These are phyloP conservation scores for Cryptosporidium canis DNA, from an alignment of 169 alveolate species.

Conservation along the genomic window DNA sequence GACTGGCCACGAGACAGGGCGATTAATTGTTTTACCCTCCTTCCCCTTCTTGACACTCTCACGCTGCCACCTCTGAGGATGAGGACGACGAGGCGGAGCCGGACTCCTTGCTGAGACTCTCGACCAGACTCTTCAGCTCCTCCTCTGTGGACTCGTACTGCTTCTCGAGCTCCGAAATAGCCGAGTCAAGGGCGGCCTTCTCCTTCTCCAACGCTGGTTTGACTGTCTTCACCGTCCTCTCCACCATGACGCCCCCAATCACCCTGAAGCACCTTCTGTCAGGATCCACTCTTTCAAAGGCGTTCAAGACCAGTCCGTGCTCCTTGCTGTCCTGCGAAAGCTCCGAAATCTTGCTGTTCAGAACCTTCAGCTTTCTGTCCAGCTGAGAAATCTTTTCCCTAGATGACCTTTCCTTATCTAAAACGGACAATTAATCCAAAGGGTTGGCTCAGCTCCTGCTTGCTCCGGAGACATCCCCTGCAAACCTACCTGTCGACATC, in stretches of 20 bases:
- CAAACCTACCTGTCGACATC: conserved; percentile 46
- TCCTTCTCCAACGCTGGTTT: conserved; percentile 86
- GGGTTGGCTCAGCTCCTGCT: not conserved
- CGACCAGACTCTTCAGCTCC: conserved; percentile 34
- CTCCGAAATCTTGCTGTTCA: conserved; percentile 81
- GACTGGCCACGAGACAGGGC: not conserved
- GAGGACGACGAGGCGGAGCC: conserved; percentile 15
- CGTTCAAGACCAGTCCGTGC: conserved; percentile 88
- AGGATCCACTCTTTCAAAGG: conserved; percentile 82
- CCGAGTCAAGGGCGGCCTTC: conserved; percentile 70
- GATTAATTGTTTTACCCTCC: not conserved
- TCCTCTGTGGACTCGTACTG: conserved; percentile 56
- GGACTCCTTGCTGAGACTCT: not conserved
- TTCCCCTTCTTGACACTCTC: not conserved
- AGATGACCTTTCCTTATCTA: conserved; percentile 10
- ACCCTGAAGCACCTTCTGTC: conserved; percentile 89
- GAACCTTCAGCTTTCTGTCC: conserved; percentile 77
- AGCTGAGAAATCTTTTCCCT: conserved; percentile 70
- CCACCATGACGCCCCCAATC: conserved; percentile 90
- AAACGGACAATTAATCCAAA: not conserved
- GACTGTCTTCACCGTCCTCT: conserved; percentile 88
- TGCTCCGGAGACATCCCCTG: not conserved
- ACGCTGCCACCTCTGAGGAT: not conserved
- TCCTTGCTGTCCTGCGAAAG: conserved; percentile 86
- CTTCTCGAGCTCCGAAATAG: conserved; percentile 58